Base-by-base conservation (phyloP, 2,329 filamentous ascomycete genomes). In the Apiospora phragmitis region DNA sequence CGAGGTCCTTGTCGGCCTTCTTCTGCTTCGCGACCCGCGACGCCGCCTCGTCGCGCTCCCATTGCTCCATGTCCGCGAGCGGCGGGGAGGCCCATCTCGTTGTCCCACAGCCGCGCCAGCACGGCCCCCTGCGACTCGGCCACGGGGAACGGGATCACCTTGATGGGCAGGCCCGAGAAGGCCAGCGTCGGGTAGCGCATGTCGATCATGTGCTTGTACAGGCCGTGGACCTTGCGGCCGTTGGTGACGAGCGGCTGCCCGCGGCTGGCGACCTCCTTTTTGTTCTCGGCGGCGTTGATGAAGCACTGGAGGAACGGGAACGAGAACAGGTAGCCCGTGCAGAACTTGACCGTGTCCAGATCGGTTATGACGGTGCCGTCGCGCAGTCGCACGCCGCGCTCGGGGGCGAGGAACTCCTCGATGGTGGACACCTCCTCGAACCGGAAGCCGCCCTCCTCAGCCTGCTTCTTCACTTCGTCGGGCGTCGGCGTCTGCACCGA, bases 271-370 rank as follows among this genome's bases (percentile, higher is more conserved):
- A 11, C 51, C 16, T 35, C 51, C 32, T 59, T 18, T 14, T 41
- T n/a, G 32, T 26, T n/a, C 8, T 67, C 65, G 29, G 9, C 45
- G 45, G 9, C 24, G 26, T 41, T 32, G 18, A 26, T 26, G 69
- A 88, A 74, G 2, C 81, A 78, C 16, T 79, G 78, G 5, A 92
- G 79, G 77, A 97, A 98, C 0, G 94, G 94, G 71, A 92, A 93
- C 6, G 91, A 91, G 81, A 93, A 97, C 70, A 97, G 88, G 77
- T 97, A 98, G 0, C 95, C 95, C 0, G 95, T 98, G 79, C 93
- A 95, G 80, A 95, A 98, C 38, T 98, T 79, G 7, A 98, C 83
- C 1, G 89, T 88, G 76, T 98, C 95, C 70, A 98, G 81, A 43
- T 90, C 83, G 3, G 82, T 82, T 77, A 94, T 92, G 12, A 91